Conservation (phyloP, 495 filamentous ascomycete genomes). For the Diplogelasinospora grovesii region DNA sequence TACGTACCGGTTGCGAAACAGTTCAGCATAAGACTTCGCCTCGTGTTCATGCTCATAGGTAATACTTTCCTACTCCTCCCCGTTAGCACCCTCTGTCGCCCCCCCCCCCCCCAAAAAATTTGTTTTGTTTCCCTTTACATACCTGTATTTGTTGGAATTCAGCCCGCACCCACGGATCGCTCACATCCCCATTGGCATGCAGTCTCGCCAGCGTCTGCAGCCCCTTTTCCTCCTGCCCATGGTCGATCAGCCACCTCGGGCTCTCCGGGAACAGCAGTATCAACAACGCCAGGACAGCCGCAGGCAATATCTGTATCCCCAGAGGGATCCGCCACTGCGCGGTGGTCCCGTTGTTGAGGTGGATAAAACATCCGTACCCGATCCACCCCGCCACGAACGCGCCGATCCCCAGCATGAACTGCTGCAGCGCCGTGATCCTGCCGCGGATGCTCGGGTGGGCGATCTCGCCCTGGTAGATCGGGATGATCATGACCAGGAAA, state of each 20-base stretch:
- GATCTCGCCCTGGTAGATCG: constrained; percentile 35
- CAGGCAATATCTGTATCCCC: constrained; percentile 43
- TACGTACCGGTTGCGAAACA: too few relatives aligned
- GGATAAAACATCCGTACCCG: constrained; percentile 49
- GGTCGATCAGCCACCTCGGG: constrained; percentile 49
- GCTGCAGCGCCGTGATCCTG: constrained; percentile 6
- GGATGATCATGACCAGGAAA: constrained; percentile 40
- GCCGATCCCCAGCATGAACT: constrained; percentile 13
- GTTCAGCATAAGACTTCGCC: too few relatives aligned
- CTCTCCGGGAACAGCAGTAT: constrained; percentile 48
- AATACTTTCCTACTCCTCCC: too few relatives aligned
- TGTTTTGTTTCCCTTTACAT: too few relatives aligned
- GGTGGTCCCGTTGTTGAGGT: constrained; percentile 18
- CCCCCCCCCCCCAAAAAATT: too few relatives aligned
- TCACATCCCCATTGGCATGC: constrained; percentile 42
- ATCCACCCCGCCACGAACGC: constrained; percentile 26
- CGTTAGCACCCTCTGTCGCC: too few relatives aligned
- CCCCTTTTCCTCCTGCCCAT: constrained; percentile 40
- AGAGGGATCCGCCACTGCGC: constrained; percentile 50
- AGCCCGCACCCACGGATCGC: constrained; percentile 42
- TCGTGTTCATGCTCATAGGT: too few relatives aligned
- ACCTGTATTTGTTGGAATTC: constrained; percentile 49
- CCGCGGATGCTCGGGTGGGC: constrained; percentile 14
- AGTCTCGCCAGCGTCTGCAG: constrained; percentile 43
- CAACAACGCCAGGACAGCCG: constrained; percentile 36